These are phyloP conservation scores for Zalaria obscura DNA, from an alignment of 2,329 filamentous ascomycete species.

Conservation along the genomic window DNA sequence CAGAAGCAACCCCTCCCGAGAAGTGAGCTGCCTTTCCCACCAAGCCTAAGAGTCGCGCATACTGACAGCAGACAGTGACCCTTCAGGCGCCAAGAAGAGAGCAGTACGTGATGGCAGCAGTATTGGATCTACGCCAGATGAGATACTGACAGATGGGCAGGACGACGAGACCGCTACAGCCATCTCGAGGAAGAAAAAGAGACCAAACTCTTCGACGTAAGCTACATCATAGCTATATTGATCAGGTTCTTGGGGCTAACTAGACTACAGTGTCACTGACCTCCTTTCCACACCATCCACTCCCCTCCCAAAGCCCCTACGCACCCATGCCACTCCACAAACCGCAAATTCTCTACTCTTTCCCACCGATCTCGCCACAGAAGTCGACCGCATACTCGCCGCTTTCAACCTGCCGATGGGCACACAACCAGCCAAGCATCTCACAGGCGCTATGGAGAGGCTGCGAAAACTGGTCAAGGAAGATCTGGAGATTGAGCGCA, in stretches of 20 bases:
- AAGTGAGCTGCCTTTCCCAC: constrained; percentile 18
- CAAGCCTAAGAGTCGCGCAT: constrained; percentile 18
- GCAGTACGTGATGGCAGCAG: constrained; percentile 44
- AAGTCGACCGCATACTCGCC: no score
- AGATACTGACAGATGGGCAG: constrained; percentile 13
- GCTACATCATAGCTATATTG: constrained; percentile 19
- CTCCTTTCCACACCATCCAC: constrained; percentile 28
- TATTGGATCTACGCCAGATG: not conserved
- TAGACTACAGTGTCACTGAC: constrained; percentile 68
- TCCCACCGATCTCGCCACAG: no score
- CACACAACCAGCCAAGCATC: no score
- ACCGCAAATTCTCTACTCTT: no score
- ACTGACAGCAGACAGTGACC: constrained; percentile 52
- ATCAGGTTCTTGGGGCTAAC: constrained; percentile 1
- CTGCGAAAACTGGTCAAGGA: no score
- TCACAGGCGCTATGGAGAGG: no score
- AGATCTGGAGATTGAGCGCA: no score
- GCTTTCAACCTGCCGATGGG: no score
- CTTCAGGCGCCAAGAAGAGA: constrained; percentile 77
- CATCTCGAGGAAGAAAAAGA: constrained; percentile 99
- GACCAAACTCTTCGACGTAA: constrained; percentile 97
- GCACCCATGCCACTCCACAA: no score
- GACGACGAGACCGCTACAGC: constrained; percentile 87
- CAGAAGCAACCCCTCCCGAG: constrained; percentile 13
- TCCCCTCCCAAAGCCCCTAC: no score